Conservation (phyloP, 2,329 filamentous ascomycete genomes). For the Aurifilum marmelostoma region DNA sequence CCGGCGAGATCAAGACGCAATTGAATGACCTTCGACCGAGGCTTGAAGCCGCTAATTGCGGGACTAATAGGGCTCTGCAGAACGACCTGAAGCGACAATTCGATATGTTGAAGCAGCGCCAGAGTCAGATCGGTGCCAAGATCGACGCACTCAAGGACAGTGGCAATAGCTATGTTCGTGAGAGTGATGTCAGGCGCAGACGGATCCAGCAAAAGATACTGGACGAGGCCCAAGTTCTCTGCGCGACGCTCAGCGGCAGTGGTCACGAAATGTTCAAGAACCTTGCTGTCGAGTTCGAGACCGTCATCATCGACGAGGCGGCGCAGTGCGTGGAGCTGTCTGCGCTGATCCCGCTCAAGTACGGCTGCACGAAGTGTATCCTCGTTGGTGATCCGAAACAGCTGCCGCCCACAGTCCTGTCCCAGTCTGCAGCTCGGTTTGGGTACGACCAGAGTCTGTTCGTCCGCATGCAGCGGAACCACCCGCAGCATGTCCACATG, state of each 20-base stretch:
- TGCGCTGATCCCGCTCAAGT: conserved; percentile 94
- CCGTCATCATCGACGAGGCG: conserved; percentile 96
- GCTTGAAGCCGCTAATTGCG: conserved; percentile 68
- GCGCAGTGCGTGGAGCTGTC: conserved; percentile 98
- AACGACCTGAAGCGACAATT: conserved; percentile 74
- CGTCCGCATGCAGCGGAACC: conserved; percentile 95
- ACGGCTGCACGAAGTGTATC: conserved; percentile 95
- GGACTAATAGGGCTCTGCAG: conserved; percentile 50
- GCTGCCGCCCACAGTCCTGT: conserved; percentile 91
- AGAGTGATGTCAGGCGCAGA: conserved; percentile 82
- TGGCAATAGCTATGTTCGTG: conserved; percentile 78
- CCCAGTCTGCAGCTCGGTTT: conserved; percentile 86
- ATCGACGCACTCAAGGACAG: conserved; percentile 89
- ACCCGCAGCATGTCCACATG: conserved; percentile 84
- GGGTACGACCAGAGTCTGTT: conserved; percentile 98
- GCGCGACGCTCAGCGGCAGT: conserved; percentile 90
- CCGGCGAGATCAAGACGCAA: conserved; percentile 73
- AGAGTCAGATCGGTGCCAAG: conserved; percentile 72
- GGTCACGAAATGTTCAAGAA: conserved; percentile 98
- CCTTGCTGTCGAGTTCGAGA: conserved; percentile 95
- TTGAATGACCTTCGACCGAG: conserved; percentile 72
- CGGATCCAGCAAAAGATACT: conserved; percentile 89
- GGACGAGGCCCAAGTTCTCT: conserved; percentile 88
- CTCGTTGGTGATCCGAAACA: conserved; percentile 98
- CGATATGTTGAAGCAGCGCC: conserved; percentile 75